These are phyloP conservation scores for Caryopteris hybrid DNA, from an alignment of 305 asterid species.

Conservation along the genomic window DNA sequence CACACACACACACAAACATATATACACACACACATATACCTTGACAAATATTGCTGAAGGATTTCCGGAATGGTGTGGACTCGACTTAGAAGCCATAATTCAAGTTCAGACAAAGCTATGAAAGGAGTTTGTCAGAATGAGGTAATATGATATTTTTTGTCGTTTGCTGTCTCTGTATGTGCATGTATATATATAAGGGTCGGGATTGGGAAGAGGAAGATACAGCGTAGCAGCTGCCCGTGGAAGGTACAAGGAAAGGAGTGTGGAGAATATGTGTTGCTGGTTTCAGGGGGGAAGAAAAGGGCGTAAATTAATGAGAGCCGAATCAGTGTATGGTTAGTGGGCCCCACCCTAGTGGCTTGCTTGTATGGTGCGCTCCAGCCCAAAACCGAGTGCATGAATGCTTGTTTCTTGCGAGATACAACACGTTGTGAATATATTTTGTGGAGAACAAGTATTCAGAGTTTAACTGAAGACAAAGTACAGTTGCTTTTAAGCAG, in stretches of 20 bases:
- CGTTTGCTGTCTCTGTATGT: not conserved
- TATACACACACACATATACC: not conserved
- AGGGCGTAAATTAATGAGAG: too few relatives aligned
- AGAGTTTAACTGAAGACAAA: too few relatives aligned
- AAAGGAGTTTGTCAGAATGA: not conserved
- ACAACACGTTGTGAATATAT: too few relatives aligned
- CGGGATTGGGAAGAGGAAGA: not conserved
- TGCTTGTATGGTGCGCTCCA: too few relatives aligned
- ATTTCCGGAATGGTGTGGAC: slow-evolving; percentile 24
- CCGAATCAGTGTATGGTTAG: too few relatives aligned
- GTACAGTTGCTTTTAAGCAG: too few relatives aligned
- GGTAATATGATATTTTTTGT: not conserved
- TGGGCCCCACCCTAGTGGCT: too few relatives aligned
- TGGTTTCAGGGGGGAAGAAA: too few relatives aligned
- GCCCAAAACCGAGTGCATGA: too few relatives aligned
- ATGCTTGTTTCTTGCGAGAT: too few relatives aligned
- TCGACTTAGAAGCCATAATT: slow-evolving; percentile 21
- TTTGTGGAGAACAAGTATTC: too few relatives aligned
- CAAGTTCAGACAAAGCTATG: not conserved
- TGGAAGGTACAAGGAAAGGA: not conserved
- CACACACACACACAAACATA: not conserved
- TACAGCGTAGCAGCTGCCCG: not conserved
- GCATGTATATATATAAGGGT: not conserved
- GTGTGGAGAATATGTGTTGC: not conserved
- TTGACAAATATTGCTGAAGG: not conserved